Evolutionary conservation across 2,329 filamentous ascomycete genomes (phyloP).

Genomic region (Sclerotinia borealis): DNA sequence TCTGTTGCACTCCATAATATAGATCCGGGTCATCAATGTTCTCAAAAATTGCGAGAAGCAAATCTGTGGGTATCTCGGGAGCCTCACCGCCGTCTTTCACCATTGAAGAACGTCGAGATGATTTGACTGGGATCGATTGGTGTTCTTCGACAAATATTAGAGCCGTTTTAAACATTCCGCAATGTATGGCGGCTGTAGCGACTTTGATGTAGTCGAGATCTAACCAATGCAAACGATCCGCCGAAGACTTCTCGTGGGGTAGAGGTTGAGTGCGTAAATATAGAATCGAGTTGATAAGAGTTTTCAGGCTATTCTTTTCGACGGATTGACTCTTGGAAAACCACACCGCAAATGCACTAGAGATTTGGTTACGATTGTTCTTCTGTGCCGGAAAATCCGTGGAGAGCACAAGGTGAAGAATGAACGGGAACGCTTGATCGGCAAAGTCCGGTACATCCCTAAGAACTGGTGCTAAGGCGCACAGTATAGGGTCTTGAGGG

Average conservation of each 20-base stretch:
- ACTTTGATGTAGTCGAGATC: slow-evolving; percentile 70
- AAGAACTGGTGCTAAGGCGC: slow-evolving; percentile 61
- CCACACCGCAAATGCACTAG: slow-evolving; percentile 57
- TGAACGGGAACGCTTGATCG: slow-evolving; percentile 69
- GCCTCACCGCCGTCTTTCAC: slow-evolving; percentile 36
- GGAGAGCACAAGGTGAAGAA: slow-evolving; percentile 75
- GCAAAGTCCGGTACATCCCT: slow-evolving; percentile 62
- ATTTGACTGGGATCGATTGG: slow-evolving; percentile 48
- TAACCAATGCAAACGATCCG: slow-evolving; percentile 77
- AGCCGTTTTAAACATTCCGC: slow-evolving; percentile 82
- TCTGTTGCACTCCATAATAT: slow-evolving; percentile 85
- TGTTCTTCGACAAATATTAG: slow-evolving; percentile 75
- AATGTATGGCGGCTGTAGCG: slow-evolving; percentile 65
- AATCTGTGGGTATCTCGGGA: slow-evolving; percentile 50
- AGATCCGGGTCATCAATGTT: slow-evolving; percentile 94
- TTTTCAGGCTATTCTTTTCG: slow-evolving; percentile 57
- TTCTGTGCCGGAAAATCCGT: slow-evolving; percentile 59
- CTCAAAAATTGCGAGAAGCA: slow-evolving; percentile 78
- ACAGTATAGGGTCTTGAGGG: slow-evolving; percentile 60
- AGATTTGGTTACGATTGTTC: slow-evolving; percentile 55
- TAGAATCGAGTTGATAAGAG: slow-evolving; percentile 72
- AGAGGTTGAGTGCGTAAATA: slow-evolving; percentile 80
- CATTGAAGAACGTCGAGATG: slow-evolving; percentile 62
- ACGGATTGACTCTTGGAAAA: slow-evolving; percentile 44
- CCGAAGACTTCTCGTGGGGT: slow-evolving; percentile 70